Base-by-base conservation (phyloP, 225 moss, liverwort and hornwort species). In the Sphagnum contortum region DNA sequence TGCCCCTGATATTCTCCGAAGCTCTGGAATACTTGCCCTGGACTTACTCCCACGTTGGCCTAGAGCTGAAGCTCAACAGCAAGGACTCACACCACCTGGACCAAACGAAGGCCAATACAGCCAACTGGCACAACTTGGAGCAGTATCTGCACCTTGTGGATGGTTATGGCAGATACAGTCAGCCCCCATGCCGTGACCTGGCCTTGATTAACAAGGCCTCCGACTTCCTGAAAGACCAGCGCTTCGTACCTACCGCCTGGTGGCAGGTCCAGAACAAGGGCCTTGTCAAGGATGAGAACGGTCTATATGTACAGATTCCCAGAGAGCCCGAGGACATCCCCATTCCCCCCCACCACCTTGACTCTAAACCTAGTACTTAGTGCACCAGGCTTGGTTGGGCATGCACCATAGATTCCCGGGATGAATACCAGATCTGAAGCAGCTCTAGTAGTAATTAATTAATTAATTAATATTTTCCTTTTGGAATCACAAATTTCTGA, bases 141-240 rank as follows among this genome's bases (percentile, higher is more conserved):
- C 73, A 66, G 5, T 91, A 94, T 50, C 65, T 94, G 44, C 94
- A 94, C 48, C 9, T 94, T 56, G 47, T 94, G 60, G 89, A 83
- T 4, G 87, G 84, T 0, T 80, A 63, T 8, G 71, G 81, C 3
- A 84, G 84, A 8, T 94, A 84, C 65, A 63, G 72, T 8, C 74
- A 84, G 45, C 74, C 70, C 48, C 47, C 83, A 9, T 3, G 5
- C 4, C 79, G 91, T 3, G 89, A 85, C 4, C 9, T 79, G 0
- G 80, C 83, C 3, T 78, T 94, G 5, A 84, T 94, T 54, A 89
- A 91, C 66, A 94, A 94, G 48, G 6, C 56, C 3, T 79, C 81
- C 2, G 75, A 85, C 45, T 75, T 81, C 8, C 49, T 94, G 11
- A 48, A 64, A 60, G 65, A 59, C 48, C 60, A 66, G 2, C 73